These are phyloP conservation scores for Monosporozyma yasuniensis DNA, from an alignment of 805 yeast species.

Conservation along the genomic window DNA sequence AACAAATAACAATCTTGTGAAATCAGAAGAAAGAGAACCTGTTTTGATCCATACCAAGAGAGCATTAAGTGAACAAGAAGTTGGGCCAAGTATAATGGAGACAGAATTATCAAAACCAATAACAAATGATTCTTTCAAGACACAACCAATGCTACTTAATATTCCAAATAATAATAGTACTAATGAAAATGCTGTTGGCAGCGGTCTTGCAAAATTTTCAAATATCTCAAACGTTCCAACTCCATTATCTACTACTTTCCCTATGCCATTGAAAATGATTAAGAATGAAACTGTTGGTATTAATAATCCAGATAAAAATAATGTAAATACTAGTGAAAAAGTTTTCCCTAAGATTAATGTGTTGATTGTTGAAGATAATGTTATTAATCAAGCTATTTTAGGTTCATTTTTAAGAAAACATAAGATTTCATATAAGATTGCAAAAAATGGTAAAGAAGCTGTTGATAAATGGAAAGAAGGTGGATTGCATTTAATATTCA, in stretches of 20 bases:
- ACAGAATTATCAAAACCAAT: constrained; percentile 6
- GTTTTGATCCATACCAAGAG: constrained; percentile 4
- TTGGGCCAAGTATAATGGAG: constrained; percentile 17
- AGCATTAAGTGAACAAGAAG: constrained; percentile 21
- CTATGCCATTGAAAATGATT: constrained; percentile 1
- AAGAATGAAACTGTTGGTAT: neutral
- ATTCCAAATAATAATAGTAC: neutral
- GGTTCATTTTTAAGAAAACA: constrained; percentile 82
- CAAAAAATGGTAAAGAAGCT: constrained; percentile 92
- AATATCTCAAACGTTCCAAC: neutral
- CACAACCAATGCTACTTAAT: neutral
- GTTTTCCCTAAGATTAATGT: constrained; percentile 87
- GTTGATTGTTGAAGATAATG: constrained; percentile 90
- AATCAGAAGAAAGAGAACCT: constrained; percentile 3
- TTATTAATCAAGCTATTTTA: constrained; percentile 84
- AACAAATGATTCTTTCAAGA: neutral
- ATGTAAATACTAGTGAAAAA: constrained; percentile 33
- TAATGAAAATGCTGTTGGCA: constrained; percentile 21
- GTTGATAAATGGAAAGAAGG: constrained; percentile 90
- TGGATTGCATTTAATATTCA: constrained; percentile 85
- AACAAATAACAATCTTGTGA: neutral
- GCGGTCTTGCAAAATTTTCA: neutral
- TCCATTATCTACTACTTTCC: constrained; percentile 1
- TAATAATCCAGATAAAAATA: neutral
- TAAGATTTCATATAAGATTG: constrained; percentile 74